Base-by-base conservation (phyloP, 139 green algal species). In the Picochlorum sp. region DNA sequence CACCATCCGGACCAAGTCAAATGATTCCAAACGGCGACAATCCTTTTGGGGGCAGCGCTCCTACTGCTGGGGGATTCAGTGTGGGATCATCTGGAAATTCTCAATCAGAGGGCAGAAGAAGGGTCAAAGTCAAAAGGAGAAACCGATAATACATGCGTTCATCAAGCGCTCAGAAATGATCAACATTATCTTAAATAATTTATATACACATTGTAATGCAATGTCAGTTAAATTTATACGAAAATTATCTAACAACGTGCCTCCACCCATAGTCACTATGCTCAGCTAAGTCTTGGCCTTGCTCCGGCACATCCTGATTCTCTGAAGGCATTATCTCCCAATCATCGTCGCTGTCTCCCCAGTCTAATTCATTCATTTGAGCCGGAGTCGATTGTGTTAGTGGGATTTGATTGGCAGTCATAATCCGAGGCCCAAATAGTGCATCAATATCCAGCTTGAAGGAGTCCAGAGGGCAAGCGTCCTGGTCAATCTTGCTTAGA, bases 1-100 rank as follows among this genome's bases (percentile, higher is more conserved):
- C 30, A 20, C 47, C 66, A 47, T 21, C 15, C n/a, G 46, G 34
- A 28, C 58, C 26, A 20, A 46, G 59, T 28, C 26, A 38, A 16
- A 70, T 74, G 65, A 56, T 72, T 14, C 69, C 69, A 21, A 76
- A 71, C 62, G 47, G n/a, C 13, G 72, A 77, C 58, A 59, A 66
- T 20, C 73, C 73, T 47, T 54, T 45, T 13, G 65, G 71, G 2
- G 69, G 61, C 28, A 30, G 28, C 28, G 49, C 23, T 6, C 41
- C 41, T 30, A 8, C 18, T 69, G 69, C 18, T 28, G 65, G 64
- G 4, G 71, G 71, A 21, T 73, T 78, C 30, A 73, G 23, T 50
- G 49, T 77, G 16, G 71, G 71, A n/a, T 52, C 44, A 23, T 30
- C 49, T 28, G 71, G 71, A 8, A 66, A 51, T 47, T 78, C 71